Conservation (phyloP, 1,284 basidiomycete genomes). For the Ganoderma lucidum region DNA sequence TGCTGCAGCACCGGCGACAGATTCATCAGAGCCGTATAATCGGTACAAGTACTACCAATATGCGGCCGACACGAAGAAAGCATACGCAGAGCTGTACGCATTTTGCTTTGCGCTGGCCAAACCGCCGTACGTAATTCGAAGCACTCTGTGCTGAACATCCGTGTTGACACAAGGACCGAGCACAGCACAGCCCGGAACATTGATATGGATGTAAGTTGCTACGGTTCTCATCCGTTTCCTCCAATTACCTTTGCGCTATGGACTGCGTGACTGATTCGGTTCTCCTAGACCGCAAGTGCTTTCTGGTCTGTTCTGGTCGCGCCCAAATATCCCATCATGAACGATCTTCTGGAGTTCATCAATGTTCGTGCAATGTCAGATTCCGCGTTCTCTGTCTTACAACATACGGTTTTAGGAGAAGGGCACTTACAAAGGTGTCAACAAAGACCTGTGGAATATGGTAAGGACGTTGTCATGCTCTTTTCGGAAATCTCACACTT, state of each 20-base stretch:
- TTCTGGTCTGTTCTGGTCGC: constrained; percentile 77
- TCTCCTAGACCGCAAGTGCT: constrained; percentile 65
- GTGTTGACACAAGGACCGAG: not conserved
- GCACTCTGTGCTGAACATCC: not conserved
- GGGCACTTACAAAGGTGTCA: constrained; percentile 73
- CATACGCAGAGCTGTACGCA: constrained; percentile 69
- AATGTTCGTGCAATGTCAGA: constrained; percentile 50
- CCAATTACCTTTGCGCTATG: not conserved
- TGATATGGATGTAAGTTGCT: constrained; percentile 73
- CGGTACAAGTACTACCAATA: constrained; percentile 58
- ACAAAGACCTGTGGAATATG: constrained; percentile 88
- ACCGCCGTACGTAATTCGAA: constrained; percentile 51
- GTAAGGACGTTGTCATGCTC: constrained; percentile 46
- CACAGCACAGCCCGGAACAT: constrained; percentile 62
- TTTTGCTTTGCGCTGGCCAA: constrained; percentile 79
- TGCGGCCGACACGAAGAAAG: constrained; percentile 54
- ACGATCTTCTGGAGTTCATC: constrained; percentile 69
- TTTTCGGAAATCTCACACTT: not conserved
- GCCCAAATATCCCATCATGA: constrained; percentile 69
- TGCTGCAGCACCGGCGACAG: constrained; percentile 14
- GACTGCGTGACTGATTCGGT: not conserved
- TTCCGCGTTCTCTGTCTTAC: constrained; percentile 7
- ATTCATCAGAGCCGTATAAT: constrained; percentile 57
- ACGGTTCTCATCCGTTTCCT: not conserved
- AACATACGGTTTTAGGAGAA: constrained; percentile 53